Base-by-base conservation (phyloP, 2,329 filamentous ascomycete genomes). In the Pseudocercospora ulei region DNA sequence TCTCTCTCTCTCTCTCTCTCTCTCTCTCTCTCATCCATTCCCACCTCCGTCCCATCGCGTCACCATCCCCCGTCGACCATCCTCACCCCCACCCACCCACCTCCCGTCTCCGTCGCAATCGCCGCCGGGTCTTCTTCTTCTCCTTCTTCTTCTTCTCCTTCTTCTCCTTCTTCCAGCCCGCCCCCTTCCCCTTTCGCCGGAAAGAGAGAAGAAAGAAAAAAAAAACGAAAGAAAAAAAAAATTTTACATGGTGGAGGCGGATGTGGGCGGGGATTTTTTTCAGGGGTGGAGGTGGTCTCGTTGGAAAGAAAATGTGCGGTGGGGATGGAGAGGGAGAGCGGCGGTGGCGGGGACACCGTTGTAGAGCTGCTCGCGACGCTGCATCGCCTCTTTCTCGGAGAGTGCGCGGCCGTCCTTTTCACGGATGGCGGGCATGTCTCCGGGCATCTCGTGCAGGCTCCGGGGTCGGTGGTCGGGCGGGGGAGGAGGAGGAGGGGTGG, bases 341-440 rank as follows among this genome's bases (percentile, higher is more conserved):
- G 41, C 39, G 0, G 46, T 36, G 11, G 46, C 31, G 39, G 65
- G 62, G 2, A 66, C 54, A 8, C 67, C 67, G 33, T 70, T 69
- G 51, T 66, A 66, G 31, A 61, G 53, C 41, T 56, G 55, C 51
- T 69, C 66, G 11, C 67, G 59, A 12, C 62, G 56, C 41, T 62
- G 55, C 56, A 69, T 62, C 22, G 64, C 62, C 41, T 70, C 65
- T 46, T 70, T 70, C 52, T 70, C 67, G 12, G 60, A 62, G 22
- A 69, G 52, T 42, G 65, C 58, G 11, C 61, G 62, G 18, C 66
- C 65, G 34, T 62, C 67, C 30, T 66, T 67, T 54, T 70, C 65
- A 43, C 67, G 69, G 38, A 68, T 65, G 26, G 66, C 64, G 9
- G 69, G 70, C 55, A 76, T 69, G 6, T 72, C 71, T 1, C 73